Evolutionary conservation across 148 eudicot genomes (phyloP).

Genomic region (Vaccinium myrtillus): DNA sequence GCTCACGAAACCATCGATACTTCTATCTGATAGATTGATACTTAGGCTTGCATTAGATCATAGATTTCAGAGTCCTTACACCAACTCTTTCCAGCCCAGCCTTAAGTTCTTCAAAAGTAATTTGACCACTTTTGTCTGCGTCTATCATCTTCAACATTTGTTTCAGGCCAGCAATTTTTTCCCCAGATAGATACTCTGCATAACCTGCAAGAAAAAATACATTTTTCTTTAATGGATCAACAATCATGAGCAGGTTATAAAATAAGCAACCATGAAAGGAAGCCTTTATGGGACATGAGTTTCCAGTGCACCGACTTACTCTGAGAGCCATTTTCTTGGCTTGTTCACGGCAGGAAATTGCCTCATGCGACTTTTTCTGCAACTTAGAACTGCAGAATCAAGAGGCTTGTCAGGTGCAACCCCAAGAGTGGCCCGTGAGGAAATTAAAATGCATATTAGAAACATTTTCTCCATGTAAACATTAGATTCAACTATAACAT

Average conservation of each 20-base stretch:
- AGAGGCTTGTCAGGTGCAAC: constrained; percentile 90
- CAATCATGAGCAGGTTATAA: not conserved
- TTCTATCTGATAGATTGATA: constrained; percentile 8
- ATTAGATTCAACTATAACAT: no score
- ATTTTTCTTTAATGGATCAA: not conserved
- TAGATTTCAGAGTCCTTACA: constrained; percentile 76
- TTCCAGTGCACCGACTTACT: constrained; percentile 38
- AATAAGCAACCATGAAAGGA: not conserved
- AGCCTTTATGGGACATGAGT: not conserved
- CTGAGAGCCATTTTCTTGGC: constrained; percentile 85
- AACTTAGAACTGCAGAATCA: constrained; percentile 70
- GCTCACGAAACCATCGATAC: not conserved
- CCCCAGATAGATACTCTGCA: constrained; percentile 89
- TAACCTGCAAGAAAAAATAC: constrained; percentile 44
- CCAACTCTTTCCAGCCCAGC: constrained; percentile 75
- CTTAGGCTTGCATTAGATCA: constrained; percentile 81
- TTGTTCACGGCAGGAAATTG: constrained; percentile 86
- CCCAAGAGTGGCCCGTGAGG: constrained; percentile 81
- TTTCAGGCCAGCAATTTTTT: constrained; percentile 88
- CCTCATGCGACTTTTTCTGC: constrained; percentile 50
- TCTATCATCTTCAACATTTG: constrained; percentile 95
- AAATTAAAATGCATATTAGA: constrained; percentile 13
- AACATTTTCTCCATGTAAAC: not conserved
- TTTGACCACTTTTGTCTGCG: constrained; percentile 77
- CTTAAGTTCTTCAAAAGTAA: constrained; percentile 85